Evolutionary conservation across 2,329 filamentous ascomycete species (phyloP), one percentile per base, ranked within the genome.

Genomic region (Atkinsonella hypoxylon): DNA sequence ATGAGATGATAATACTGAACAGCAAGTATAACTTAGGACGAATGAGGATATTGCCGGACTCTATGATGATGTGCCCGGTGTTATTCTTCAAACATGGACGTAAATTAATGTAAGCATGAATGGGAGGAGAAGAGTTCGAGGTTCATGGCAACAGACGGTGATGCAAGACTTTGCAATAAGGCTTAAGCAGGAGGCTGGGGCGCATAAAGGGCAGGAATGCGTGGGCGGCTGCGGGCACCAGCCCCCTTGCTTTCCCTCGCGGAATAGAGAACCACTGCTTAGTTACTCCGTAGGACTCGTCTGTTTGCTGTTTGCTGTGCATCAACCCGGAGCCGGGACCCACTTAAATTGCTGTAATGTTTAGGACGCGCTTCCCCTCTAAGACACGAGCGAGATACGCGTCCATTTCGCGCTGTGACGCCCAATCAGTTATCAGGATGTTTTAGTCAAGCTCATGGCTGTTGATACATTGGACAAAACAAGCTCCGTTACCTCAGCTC

Each of bases 111-210:
- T 44, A 38, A 45, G 40, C 36, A 36, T 48, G 45, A 26, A 44
- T 58, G 55, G 55, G 53, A 57, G 50, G 54, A 51, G 51, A 49
- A 55, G 57, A 36, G 54, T 43, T 45, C 31, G 44, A 26, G 51
- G 26, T 60, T 59, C 50, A 45, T 53, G 49, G 50, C 50, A 47
- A 15, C 47, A 45, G 57, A 60, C 54, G 32, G 46, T 34, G 46
- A 51, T 48, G 43, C 34, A 49, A 56, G 48, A 43, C 44, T 41
- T 18, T 43, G 32, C 45, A 45, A 13, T 41, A 8, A 8, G 34
- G n/a, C 34, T 17, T 41, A 20, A 44, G 43, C 46, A 51, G 56
- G 54, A 52, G 57, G 55, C 54, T 58, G 58, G 58, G 57, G 42
- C 42, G 31, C 11, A 13, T n/a, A 30, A 36, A 22, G 34, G n/a